Evolutionary conservation across 2,329 filamentous ascomycete genomes (phyloP).

Genomic region (Talaromyces rugulosus): DNA sequence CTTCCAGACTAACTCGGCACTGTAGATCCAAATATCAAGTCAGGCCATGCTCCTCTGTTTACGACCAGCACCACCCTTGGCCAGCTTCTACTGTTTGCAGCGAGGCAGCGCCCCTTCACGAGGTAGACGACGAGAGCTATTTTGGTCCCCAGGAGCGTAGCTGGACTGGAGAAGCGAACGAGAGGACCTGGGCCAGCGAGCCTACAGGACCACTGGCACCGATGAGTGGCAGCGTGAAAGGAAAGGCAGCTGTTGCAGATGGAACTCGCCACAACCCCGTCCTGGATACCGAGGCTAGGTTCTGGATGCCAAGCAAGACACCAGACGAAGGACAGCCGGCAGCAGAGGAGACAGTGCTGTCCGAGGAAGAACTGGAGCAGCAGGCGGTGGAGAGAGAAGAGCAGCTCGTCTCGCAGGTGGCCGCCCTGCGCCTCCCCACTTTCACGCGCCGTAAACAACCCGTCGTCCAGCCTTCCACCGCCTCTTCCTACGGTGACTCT

Average conservation of each 20-base stretch:
- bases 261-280: neutral
- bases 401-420: constrained; percentile 6
- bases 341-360: neutral
- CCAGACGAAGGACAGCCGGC: neutral
- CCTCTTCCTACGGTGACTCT: neutral
- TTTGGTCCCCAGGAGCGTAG: neutral
- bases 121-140: neutral
- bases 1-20: neutral
- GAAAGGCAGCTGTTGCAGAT: neutral
- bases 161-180: neutral
- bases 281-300: neutral
- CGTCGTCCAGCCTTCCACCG: neutral
- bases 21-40: neutral
- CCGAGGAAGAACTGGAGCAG: neutral
- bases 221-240: neutral
- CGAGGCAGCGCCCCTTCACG: neutral
- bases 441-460: neutral
- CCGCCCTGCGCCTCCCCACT: constrained; percentile 4
- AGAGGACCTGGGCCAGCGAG: neutral
- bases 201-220: neutral
- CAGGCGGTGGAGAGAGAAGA: neutral
- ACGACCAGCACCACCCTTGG: constrained; percentile 6
- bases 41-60: constrained; percentile 7
- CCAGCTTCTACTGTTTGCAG: constrained; percentile 9
- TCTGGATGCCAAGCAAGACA: neutral